Percentiles rank a stretch among this genome's conserved stretches.
phyloP scores from a whole-genome alignment of 1,284 basidiomycete genomes.

The Mycena sp. region DNA sequence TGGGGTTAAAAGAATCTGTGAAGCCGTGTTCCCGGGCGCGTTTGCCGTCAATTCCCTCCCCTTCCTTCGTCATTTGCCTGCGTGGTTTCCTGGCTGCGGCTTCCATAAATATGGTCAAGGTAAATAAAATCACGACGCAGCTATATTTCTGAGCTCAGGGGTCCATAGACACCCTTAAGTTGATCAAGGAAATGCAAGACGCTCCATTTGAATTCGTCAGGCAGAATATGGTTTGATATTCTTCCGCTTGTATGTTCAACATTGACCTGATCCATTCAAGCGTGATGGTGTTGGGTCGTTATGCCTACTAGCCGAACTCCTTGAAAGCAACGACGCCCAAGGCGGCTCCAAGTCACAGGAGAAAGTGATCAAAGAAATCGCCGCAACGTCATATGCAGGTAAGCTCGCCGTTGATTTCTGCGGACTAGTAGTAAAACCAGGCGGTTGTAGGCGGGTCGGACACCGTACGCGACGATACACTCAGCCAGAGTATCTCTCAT shows the following conservation, averaged over 20 bases:
- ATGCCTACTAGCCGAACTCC: conserved; percentile 6
- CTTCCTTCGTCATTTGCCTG: conserved; percentile 3
- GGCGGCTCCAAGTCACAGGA: conserved; percentile 2
- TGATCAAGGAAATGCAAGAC: conserved; percentile 14
- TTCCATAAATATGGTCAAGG: conserved; percentile 36
- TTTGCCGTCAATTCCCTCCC: conserved; percentile 3
- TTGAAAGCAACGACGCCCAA: background rate
- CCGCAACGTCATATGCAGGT: conserved; percentile 10
- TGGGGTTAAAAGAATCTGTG: conserved; percentile 20
- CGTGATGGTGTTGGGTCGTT: background rate
- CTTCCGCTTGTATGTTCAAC: background rate
- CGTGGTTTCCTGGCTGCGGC: conserved; percentile 12
- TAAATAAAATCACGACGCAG: too few species aligned
- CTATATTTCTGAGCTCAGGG: conserved; percentile 1
- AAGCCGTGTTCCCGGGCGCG: conserved; percentile 32
- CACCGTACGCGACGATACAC: background rate
- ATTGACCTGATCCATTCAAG: background rate
- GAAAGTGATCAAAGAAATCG: background rate
- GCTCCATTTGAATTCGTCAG: conserved; percentile 25
- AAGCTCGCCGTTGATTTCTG: too few species aligned
- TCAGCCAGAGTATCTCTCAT: background rate
- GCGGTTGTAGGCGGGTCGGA: background rate
- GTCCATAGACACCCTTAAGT: background rate
- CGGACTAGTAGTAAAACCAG: background rate
- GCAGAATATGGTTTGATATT: conserved; percentile 16